These are phyloP conservation scores for Haplographium delicatum DNA, from an alignment of 495 filamentous ascomycete genomes.

Conservation along the genomic window DNA sequence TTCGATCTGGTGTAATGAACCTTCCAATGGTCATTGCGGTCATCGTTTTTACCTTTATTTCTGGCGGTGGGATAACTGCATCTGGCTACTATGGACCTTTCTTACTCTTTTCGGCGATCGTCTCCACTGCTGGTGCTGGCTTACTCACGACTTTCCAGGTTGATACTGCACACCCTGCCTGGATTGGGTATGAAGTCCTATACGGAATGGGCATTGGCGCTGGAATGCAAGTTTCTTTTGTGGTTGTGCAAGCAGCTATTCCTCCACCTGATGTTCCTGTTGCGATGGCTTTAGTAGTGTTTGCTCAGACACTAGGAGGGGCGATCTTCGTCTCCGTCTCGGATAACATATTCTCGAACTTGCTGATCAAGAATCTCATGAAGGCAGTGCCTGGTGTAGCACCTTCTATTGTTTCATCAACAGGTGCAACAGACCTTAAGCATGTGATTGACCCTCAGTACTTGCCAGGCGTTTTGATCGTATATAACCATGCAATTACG, in stretches of 20 bases:
- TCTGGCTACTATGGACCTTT: slow-evolving; percentile 65
- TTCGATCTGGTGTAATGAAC: slow-evolving; percentile 65
- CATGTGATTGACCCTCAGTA: slow-evolving; percentile 36
- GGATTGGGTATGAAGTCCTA: slow-evolving; percentile 66
- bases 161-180: slow-evolving; percentile 43
- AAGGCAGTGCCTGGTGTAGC: slow-evolving; percentile 34
- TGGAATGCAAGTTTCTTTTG: slow-evolving; percentile 58
- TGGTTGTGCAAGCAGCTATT: slow-evolving; percentile 54
- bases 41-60: slow-evolving; percentile 38
- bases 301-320: slow-evolving; percentile 55
- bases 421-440: slow-evolving; percentile 47
- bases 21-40: slow-evolving; percentile 49
- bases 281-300: slow-evolving; percentile 54
- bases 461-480: slow-evolving; percentile 49
- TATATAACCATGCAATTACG: slow-evolving; percentile 65
- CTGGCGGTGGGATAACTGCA: slow-evolving; percentile 46
- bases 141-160: slow-evolving; percentile 54
- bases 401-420: slow-evolving; percentile 33
- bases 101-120: slow-evolving; percentile 42
- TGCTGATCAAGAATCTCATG: slow-evolving; percentile 41
- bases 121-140: slow-evolving; percentile 56
- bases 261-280: slow-evolving; percentile 45
- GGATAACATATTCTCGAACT: slow-evolving; percentile 55
- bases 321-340: slow-evolving; percentile 57
- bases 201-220: slow-evolving; percentile 63